phyloP scores from a whole-genome alignment of 345 rosid genomes.

The Fremontodendron californicum region DNA sequence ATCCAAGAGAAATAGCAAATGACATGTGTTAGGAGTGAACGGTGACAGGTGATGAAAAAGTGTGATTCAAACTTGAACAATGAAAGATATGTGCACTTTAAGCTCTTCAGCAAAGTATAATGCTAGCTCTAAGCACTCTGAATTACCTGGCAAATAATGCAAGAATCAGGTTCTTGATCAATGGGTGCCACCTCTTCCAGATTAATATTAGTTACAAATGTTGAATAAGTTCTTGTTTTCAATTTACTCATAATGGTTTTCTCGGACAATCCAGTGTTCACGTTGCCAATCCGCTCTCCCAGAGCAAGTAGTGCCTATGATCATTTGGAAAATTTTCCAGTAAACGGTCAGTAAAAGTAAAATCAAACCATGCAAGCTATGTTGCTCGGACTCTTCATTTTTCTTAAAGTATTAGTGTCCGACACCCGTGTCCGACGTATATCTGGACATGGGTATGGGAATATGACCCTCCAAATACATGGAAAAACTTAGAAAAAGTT shows the following conservation, averaged over 20 bases:
- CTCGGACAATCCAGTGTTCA: constrained; percentile 76
- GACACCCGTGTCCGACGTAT: too few species aligned
- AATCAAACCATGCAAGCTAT: not conserved
- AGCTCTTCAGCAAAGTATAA: not conserved
- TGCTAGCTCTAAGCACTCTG: not conserved
- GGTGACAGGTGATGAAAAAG: not conserved
- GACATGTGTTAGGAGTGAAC: not conserved
- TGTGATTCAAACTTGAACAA: not conserved
- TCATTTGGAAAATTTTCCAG: not conserved
- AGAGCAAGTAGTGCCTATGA: constrained; percentile 79
- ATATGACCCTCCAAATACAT: too few species aligned
- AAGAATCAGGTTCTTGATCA: constrained; percentile 59
- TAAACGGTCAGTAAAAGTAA: not conserved
- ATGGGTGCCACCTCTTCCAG: constrained; percentile 50
- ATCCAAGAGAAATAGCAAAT: not conserved
- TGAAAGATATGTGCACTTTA: not conserved
- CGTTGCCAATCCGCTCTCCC: constrained; percentile 75
- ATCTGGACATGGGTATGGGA: too few species aligned
- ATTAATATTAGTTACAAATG: constrained; percentile 35
- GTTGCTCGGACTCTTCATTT: too few species aligned
- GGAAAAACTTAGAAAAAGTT: too few species aligned
- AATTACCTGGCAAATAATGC: constrained; percentile 87
- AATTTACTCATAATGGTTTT: constrained; percentile 43
- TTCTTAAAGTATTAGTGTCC: too few species aligned
- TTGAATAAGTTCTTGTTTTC: constrained; percentile 49